A percentile compares a stretch with the other conserved stretches of the same genome.
Evolutionary conservation across 495 filamentous ascomycete genomes (phyloP).

Genomic region (Neurospora terricola): DNA sequence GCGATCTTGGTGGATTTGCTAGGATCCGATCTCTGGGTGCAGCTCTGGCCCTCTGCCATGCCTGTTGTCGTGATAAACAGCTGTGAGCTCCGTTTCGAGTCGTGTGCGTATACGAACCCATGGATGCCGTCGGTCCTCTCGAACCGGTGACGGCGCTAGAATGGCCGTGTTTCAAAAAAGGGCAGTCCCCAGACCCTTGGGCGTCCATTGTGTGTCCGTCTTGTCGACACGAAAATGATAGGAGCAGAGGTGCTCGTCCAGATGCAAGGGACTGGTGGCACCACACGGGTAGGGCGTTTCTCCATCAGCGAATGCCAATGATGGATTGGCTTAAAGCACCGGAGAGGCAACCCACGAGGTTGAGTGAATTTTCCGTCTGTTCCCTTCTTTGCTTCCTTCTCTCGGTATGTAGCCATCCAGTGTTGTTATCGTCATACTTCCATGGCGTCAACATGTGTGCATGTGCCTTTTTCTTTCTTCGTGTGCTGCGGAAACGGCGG

Average conservation of each 20-base stretch:
- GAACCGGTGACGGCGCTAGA: background rate
- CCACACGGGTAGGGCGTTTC: slow-evolving; percentile 14
- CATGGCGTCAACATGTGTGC: background rate
- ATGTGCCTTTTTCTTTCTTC: background rate
- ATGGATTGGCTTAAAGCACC: background rate
- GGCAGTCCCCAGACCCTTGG: background rate
- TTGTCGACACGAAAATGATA: background rate
- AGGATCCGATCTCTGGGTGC: background rate
- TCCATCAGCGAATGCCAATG: background rate
- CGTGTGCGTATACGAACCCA: background rate
- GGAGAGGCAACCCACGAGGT: background rate
- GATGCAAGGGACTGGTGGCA: slow-evolving; percentile 7
- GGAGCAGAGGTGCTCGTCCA: background rate
- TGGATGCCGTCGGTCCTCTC: background rate
- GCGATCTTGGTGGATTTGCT: background rate
- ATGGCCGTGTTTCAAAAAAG: background rate
- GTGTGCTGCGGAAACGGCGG: background rate
- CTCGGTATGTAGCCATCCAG: background rate
- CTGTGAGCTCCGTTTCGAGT: background rate
- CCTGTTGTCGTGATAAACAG: background rate
- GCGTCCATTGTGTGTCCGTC: background rate
- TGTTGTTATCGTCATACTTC: background rate
- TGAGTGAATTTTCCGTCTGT: background rate
- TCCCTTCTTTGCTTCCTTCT: background rate
- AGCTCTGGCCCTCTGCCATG: background rate